Conservation (phyloP, 1,139 yeast species). For the Geotrichum aggregatum region DNA sequence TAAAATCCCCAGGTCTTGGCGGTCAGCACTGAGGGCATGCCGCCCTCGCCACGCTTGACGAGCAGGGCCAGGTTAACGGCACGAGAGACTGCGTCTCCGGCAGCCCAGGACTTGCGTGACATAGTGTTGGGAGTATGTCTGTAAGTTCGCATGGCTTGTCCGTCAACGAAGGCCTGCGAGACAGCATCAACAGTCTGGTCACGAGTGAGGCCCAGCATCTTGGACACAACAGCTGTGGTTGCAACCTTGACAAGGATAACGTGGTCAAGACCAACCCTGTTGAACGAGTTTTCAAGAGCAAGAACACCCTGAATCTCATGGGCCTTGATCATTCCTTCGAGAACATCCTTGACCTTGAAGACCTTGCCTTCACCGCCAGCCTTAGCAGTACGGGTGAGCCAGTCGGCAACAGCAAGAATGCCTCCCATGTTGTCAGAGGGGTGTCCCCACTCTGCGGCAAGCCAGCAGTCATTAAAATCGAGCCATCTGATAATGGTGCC, state of each 20-base stretch:
- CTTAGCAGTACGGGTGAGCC: conserved; percentile 48
- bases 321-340: conserved; percentile 56
- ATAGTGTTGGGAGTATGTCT: conserved; percentile 62
- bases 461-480: conserved; percentile 60
- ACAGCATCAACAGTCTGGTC: conserved; percentile 54
- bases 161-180: conserved; percentile 59
- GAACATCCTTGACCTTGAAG: conserved; percentile 49
- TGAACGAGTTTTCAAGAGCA: conserved; percentile 57
- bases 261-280: conserved; percentile 58
- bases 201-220: conserved; percentile 47
- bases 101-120: conserved; percentile 63
- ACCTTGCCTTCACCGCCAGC: conserved; percentile 42
- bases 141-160: conserved; percentile 55
- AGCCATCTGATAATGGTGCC: conserved; percentile 58
- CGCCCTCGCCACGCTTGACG: conserved; percentile 52
- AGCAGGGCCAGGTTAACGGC: conserved; percentile 54
- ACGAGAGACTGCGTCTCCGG: conserved; percentile 59
- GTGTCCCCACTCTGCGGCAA: conserved; percentile 66
- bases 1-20: conserved; percentile 61
- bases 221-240: conserved; percentile 55
- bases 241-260: conserved; percentile 57
- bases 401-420: conserved; percentile 55
- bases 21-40: conserved; percentile 55
- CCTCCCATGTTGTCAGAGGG: conserved; percentile 60
- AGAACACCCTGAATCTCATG: conserved; percentile 58